Conservation (phyloP, 768 basidiomycete species). For the Serendipita sp. region DNA sequence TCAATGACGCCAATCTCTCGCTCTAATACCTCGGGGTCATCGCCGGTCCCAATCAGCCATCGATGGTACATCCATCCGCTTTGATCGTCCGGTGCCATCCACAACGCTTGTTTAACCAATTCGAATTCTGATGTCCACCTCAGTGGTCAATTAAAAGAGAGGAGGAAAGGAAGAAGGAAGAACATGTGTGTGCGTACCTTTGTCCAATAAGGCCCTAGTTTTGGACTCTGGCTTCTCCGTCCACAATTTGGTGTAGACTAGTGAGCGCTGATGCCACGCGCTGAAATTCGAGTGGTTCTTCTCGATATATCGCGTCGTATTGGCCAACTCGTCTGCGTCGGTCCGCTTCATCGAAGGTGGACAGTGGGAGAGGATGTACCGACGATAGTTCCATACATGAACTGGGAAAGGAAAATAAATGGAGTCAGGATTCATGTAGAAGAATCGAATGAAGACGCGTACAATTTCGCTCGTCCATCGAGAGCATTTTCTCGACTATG, state of each 20-base stretch:
- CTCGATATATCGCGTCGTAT: conserved; percentile 82
- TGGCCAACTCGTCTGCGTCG: conserved; percentile 55
- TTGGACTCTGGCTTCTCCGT: conserved; percentile 25
- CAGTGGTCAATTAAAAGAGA: neutral
- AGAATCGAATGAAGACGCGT: conserved; percentile 18
- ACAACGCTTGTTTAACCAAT: conserved; percentile 82
- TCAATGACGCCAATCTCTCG: conserved; percentile 67
- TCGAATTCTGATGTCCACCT: conserved; percentile 59
- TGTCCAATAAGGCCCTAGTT: conserved; percentile 22
- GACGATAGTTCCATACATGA: conserved; percentile 86
- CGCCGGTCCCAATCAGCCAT: conserved; percentile 84
- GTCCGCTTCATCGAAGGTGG: conserved; percentile 33
- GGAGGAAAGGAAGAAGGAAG: neutral
- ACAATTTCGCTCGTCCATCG: conserved; percentile 90
- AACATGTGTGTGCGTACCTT: conserved; percentile 23
- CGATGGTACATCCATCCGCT: conserved; percentile 97
- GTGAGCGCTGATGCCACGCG: conserved; percentile 96
- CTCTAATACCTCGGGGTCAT: conserved; percentile 39
- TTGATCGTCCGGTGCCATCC: conserved; percentile 92
- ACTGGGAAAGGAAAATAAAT: conserved; percentile 52
- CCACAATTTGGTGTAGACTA: conserved; percentile 57
- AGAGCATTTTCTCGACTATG: conserved; percentile 84
- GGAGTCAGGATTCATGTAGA: neutral
- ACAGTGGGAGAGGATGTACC: conserved; percentile 65
- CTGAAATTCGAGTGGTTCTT: conserved; percentile 95